Evolutionary conservation across 1,139 yeast genomes (phyloP), one percentile per base, ranked within the genome.

Genomic region (Kodamaea anthophila): DNA sequence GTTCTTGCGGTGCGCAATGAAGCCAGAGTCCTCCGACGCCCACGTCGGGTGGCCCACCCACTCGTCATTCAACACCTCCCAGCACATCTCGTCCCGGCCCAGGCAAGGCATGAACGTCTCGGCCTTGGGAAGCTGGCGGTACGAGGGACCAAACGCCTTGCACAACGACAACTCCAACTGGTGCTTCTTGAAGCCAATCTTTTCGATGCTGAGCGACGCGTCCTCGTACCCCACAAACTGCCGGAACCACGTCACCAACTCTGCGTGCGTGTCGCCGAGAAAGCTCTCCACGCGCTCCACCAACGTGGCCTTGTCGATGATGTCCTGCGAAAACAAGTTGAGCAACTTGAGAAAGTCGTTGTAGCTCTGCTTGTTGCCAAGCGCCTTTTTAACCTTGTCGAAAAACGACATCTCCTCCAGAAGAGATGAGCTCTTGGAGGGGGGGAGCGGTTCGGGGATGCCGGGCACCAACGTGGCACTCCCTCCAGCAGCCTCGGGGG

Each of bases 41-140:
- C 98, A 93, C 5, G 96, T 94, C 21, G 99, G 99, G 56, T 88
- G 97, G 3, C 96, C 96, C 15, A 91, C 97, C 97, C 97, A 93
- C 58, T 91, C 97, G 53, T 91, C 98, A 55, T 91, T 91, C 44
- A 93, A 70, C 15, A 91, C 96, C 53, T 91, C 97, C 97, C 97
- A 88, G 53, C 98, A 93, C 93, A 93, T 85, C 49, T 88, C 97
- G 55, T 93, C 99, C 44, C 98, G 75, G 14, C 98, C 98, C 7
- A 96, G 85, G 49, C 97, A 88, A 12, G 97, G 97, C 96, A 88
- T 87, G 49, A 78, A 84, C 0, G 96, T 86, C 53, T 91, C 97
- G 1, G 93, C 77, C 48, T 91, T 91, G 16, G 99, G 99, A 32
- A 93, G 67, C 46, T 84, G 77, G 49, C 97, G 75, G 55, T 91